phyloP scores from a whole-genome alignment of 2,329 filamentous ascomycete species.

The Microdochium paspali region DNA sequence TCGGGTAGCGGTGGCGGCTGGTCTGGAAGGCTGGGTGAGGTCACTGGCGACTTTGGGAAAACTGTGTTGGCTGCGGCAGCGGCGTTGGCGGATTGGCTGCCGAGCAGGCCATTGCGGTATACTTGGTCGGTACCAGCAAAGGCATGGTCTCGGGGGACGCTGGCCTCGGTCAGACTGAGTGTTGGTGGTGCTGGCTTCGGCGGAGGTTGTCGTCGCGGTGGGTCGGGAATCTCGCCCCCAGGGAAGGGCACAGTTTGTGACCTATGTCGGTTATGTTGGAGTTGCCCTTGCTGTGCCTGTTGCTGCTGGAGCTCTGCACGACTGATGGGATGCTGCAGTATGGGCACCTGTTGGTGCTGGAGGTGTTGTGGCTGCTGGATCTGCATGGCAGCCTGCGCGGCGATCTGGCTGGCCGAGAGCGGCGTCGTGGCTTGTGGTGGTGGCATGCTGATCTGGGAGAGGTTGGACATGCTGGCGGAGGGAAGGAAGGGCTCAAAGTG shows the following conservation, averaged over 20 bases:
- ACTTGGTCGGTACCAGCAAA: constrained; percentile 30
- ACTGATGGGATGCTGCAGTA: constrained; percentile 15
- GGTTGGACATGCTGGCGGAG: constrained; percentile 46
- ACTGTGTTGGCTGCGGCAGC: constrained; percentile 65
- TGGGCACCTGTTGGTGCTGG: constrained; percentile 27
- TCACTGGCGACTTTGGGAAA: constrained; percentile 56
- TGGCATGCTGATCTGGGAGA: constrained; percentile 38
- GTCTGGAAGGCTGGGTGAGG: constrained; percentile 34
- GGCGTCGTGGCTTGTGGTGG: constrained; percentile 31
- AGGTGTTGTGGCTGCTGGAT: constrained; percentile 33
- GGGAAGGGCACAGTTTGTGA: constrained; percentile 44
- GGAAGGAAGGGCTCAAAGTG: constrained; percentile 68
- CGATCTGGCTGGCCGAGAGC: constrained; percentile 64
- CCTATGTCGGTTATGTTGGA: constrained; percentile 25
- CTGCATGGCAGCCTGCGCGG: constrained; percentile 67
- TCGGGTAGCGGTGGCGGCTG: constrained; percentile 36
- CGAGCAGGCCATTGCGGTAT: constrained; percentile 53
- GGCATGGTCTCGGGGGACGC: constrained; percentile 45
- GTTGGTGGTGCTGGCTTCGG: constrained; percentile 42
- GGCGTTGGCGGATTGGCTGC: constrained; percentile 53
- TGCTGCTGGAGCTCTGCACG: constrained; percentile 32
- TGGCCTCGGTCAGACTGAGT: constrained; percentile 56
- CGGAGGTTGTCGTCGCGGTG: not conserved
- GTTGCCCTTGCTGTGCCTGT: constrained; percentile 31
- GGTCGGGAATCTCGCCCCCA: not conserved